phyloP scores from a whole-genome alignment of 202 grass and related monocot species.

The Musa balbisiana region DNA sequence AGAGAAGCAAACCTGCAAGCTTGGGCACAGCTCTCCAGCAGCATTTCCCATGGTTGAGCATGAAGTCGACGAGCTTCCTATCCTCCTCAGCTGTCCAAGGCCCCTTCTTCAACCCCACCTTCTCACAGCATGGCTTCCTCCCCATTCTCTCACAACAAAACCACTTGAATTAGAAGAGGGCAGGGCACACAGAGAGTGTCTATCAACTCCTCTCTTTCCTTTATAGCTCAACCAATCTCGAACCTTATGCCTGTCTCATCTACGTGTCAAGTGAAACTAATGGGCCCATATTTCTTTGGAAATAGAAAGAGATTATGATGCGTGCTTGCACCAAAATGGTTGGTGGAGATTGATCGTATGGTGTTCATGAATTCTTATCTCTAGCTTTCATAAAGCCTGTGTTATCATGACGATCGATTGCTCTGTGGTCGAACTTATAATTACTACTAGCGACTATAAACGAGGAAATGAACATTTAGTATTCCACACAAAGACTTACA shows the following conservation, averaged over 20 bases:
- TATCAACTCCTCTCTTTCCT: neutral
- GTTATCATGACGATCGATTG: no score
- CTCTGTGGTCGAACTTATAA: no score
- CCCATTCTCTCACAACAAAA: constrained; percentile 4
- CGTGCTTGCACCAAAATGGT: neutral
- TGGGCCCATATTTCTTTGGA: neutral
- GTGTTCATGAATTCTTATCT: neutral
- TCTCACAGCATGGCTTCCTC: constrained; percentile 24
- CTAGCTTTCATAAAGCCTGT: neutral
- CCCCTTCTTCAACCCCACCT: constrained; percentile 21
- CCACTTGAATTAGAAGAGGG: no score
- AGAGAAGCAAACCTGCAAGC: constrained; percentile 11
- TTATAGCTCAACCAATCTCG: neutral
- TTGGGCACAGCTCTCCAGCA: constrained; percentile 20
- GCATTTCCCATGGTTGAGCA: constrained; percentile 13
- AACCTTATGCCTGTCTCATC: neutral
- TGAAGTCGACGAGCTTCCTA: constrained; percentile 21
- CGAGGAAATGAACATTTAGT: no score
- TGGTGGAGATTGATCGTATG: neutral
- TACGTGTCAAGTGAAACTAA: neutral
- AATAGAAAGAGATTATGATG: no score
- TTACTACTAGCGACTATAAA: no score
- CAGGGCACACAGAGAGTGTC: neutral
- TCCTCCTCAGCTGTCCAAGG: constrained; percentile 21
- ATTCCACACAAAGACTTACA: no score